phyloP scores from a whole-genome alignment of 768 basidiomycete genomes.

The Amanita muscaria region DNA sequence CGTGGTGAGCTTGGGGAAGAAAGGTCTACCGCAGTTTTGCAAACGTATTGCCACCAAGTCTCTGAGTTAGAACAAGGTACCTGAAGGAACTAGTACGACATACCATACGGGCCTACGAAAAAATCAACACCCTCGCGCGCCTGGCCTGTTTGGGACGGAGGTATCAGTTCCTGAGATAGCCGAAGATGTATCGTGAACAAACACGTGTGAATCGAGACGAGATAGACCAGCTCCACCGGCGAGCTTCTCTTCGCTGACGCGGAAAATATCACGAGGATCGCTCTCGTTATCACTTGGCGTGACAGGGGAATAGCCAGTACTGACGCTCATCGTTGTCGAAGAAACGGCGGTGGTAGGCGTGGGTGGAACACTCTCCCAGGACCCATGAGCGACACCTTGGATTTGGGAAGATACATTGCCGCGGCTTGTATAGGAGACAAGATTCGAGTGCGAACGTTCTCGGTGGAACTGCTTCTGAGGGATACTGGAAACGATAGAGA shows the following conservation, averaged over 20 bases:
- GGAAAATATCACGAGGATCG: not conserved
- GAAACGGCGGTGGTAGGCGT: conserved; percentile 1
- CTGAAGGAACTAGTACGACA: not conserved
- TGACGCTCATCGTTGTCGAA: conserved; percentile 1
- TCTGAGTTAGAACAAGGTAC: conserved; percentile 2
- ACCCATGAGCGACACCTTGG: not conserved
- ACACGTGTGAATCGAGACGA: not conserved
- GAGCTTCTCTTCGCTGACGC: not conserved
- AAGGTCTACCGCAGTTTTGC: no score
- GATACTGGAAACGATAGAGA: not conserved
- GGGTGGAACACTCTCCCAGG: conserved; percentile 7
- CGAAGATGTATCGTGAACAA: conserved; percentile 2
- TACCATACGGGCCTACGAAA: not conserved
- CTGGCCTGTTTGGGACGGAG: not conserved
- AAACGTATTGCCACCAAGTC: no score
- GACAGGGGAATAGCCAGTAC: conserved; percentile 3
- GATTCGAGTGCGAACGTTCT: not conserved
- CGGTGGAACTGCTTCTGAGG: not conserved
- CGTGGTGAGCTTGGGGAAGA: not conserved
- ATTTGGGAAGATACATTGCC: not conserved
- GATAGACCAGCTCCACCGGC: not conserved
- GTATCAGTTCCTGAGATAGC: not conserved
- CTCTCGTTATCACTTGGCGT: conserved; percentile 3
- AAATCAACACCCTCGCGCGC: not conserved
- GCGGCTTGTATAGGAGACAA: not conserved